These are phyloP conservation scores for Kondoa malvinella DNA, from an alignment of 768 basidiomycete species.

Conservation along the genomic window DNA sequence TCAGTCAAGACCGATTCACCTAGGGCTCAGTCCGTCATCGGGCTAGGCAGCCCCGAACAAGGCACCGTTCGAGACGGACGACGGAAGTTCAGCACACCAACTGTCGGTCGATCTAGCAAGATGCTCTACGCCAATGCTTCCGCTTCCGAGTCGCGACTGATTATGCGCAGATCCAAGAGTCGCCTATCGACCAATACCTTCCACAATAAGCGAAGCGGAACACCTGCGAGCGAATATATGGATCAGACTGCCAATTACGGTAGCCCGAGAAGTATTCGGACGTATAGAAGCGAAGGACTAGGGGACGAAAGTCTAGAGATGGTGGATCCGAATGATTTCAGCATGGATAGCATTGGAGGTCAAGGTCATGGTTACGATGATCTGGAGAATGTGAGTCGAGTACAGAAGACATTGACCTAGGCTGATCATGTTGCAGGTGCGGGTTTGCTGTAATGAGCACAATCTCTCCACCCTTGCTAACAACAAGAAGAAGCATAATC, in stretches of 20 bases:
- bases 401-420: slow-evolving; percentile 37
- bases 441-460: slow-evolving; percentile 36
- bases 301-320: slow-evolving; percentile 53
- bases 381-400: slow-evolving; percentile 65
- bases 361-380: slow-evolving; percentile 71
- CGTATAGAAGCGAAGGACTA: slow-evolving; percentile 26
- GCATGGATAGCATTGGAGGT: slow-evolving; percentile 42
- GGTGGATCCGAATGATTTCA: slow-evolving; percentile 38
- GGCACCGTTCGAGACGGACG: neutral
- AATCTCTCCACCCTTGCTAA: slow-evolving; percentile 48
- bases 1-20: slow-evolving; percentile 6
- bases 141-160: slow-evolving; percentile 23
- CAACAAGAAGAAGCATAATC: slow-evolving; percentile 29
- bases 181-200: slow-evolving; percentile 9
- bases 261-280: slow-evolving; percentile 16
- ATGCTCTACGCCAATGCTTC: slow-evolving; percentile 9
- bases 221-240: slow-evolving; percentile 71
- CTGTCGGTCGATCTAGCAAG: neutral
- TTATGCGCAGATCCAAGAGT: slow-evolving; percentile 12
- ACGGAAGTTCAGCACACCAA: slow-evolving; percentile 7
- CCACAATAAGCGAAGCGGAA: slow-evolving; percentile 59
- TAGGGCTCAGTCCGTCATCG: neutral
- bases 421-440: neutral
- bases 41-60: neutral
- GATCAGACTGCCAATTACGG: slow-evolving; percentile 27